Percentiles rank a stretch among this genome's conserved stretches.
Conservation (phyloP, 257 asterid species). For the Penstemon barbatus region DNA sequence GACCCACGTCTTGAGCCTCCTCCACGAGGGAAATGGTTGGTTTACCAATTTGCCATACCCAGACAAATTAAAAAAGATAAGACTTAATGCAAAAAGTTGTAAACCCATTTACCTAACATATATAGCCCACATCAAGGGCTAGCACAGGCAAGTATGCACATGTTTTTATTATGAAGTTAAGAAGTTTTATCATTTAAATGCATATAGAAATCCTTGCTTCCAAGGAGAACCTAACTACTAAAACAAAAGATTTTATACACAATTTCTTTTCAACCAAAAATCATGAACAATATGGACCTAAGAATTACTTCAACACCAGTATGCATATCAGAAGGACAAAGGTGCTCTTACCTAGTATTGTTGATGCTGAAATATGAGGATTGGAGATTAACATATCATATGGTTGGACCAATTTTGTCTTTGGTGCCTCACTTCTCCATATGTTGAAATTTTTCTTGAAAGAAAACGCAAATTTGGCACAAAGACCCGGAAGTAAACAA, state of each 20-base stretch:
- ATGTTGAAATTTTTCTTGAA: conserved; percentile 55
- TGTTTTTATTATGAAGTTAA: background rate
- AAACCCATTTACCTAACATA: background rate
- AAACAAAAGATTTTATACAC: background rate
- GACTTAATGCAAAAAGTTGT: conserved; percentile 6
- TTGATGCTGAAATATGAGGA: conserved; percentile 78
- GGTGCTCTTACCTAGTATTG: conserved; percentile 54
- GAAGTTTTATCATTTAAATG: conserved; percentile 14
- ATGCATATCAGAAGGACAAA: background rate
- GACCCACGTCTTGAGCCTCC: too few species aligned
- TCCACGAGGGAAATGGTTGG: too few species aligned
- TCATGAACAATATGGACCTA: background rate
- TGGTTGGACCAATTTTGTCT: conserved; percentile 73
- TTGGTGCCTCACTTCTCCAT: conserved; percentile 78
- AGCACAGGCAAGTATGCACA: background rate
- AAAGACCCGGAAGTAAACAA: conserved; percentile 58
- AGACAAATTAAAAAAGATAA: conserved; percentile 8
- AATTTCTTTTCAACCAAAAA: conserved; percentile 1
- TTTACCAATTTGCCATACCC: too few species aligned
- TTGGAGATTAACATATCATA: conserved; percentile 69
- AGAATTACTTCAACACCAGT: background rate
- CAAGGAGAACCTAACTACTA: conserved; percentile 5
- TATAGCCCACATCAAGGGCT: background rate
- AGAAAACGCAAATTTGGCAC: conserved; percentile 68
- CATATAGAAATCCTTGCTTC: background rate